Conservation (phyloP, 2,329 filamentous ascomycete species). For the Sporothrix euskadiensis region DNA sequence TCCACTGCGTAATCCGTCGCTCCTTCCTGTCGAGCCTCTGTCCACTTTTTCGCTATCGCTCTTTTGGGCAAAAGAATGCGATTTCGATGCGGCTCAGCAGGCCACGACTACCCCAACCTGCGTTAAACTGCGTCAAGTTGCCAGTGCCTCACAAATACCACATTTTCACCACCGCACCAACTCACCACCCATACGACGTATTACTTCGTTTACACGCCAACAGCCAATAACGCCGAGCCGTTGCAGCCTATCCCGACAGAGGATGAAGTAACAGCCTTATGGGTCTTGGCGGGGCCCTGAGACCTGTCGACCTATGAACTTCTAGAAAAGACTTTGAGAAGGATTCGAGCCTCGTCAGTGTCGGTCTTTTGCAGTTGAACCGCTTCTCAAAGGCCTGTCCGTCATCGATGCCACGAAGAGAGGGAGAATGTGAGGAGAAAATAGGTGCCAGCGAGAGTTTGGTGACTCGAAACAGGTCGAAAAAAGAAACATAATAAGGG, state of each 20-base stretch:
- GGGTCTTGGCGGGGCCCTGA: not conserved
- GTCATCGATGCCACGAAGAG: not conserved
- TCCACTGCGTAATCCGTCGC: not conserved
- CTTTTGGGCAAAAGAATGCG: conserved; percentile 6
- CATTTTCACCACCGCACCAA: not conserved
- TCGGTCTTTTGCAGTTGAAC: conserved; percentile 1
- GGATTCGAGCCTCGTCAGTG: not conserved
- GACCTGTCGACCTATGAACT: not conserved
- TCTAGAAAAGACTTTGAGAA: not conserved
- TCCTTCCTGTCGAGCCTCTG: too few relatives aligned
- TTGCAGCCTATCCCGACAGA: not conserved
- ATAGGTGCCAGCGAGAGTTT: not conserved
- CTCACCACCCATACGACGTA: not conserved
- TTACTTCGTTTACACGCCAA: too few relatives aligned
- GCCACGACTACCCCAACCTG: not conserved
- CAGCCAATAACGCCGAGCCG: too few relatives aligned
- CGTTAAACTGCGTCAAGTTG: too few relatives aligned
- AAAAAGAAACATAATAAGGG: not conserved
- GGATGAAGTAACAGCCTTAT: not conserved
- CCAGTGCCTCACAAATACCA: not conserved
- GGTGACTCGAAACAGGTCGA: not conserved
- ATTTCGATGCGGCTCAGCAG: not conserved
- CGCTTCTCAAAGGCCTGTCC: not conserved
- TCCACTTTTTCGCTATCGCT: not conserved
- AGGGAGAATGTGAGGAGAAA: not conserved